These are phyloP conservation scores for Xylaria sp. DNA, from an alignment of 495 filamentous ascomycete species.

Conservation along the genomic window DNA sequence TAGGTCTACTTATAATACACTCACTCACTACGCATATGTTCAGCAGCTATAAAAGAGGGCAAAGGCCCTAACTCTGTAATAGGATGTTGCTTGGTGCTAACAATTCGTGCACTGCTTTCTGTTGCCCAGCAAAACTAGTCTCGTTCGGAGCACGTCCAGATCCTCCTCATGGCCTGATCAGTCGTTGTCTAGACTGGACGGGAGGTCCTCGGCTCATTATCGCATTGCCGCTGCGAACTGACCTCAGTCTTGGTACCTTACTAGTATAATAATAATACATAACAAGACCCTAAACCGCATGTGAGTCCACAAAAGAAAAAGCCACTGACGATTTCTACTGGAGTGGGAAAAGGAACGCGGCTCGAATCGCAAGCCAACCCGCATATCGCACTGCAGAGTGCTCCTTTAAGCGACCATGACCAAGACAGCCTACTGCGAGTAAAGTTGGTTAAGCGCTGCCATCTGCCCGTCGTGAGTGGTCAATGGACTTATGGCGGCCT, in stretches of 20 bases:
- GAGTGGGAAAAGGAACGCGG: slow-evolving; percentile 5
- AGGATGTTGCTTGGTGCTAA: background rate
- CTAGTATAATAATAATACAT: too few relatives aligned
- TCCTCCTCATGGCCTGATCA: slow-evolving; percentile 7
- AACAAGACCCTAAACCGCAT: background rate
- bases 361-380: slow-evolving; percentile 4
- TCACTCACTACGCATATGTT: too few relatives aligned
- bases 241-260: background rate
- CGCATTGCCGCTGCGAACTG: background rate
- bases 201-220: slow-evolving; percentile 6
- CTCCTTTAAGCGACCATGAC: background rate
- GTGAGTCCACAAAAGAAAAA: slow-evolving; percentile 11
- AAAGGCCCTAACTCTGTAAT: background rate
- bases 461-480: slow-evolving; percentile 4
- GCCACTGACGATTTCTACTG: slow-evolving; percentile 10
- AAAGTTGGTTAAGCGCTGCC: slow-evolving; percentile 11
- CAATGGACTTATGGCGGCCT: slow-evolving; percentile 20
- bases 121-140: background rate
- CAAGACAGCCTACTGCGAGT: background rate
- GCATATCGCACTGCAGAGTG: slow-evolving; percentile 1
- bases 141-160: background rate
- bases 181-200: background rate
- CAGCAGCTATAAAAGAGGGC: background rate
- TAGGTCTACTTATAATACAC: background rate
- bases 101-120: slow-evolving; percentile 1